Conservation (phyloP, 2,329 filamentous ascomycete genomes). For the Rhynchosporium graminicola region DNA sequence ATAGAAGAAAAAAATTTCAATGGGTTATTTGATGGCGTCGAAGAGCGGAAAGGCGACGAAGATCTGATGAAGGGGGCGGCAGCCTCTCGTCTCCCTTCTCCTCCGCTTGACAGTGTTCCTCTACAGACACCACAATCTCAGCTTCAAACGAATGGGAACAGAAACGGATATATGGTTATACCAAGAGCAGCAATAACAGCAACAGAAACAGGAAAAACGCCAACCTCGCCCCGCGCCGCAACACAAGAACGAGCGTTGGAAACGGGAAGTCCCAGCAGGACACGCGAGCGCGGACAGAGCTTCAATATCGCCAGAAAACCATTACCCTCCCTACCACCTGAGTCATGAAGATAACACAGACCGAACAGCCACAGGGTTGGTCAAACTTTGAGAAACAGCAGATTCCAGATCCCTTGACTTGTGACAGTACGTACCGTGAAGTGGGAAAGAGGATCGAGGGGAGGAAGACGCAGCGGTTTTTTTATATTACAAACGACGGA, state of each 20-base stretch:
- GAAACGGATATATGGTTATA: background rate
- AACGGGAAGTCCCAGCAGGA: background rate
- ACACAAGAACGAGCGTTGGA: background rate
- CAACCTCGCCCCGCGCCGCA: background rate
- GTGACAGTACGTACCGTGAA: too few relatives aligned
- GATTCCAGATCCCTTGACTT: too few relatives aligned
- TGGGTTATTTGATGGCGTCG: background rate
- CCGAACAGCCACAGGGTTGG: too few relatives aligned
- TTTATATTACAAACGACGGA: background rate
- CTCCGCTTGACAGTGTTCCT: background rate
- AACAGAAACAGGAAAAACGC: background rate
- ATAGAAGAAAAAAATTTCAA: background rate
- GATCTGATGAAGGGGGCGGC: background rate
- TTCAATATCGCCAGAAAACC: constrained; percentile 44
- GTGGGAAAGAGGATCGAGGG: too few relatives aligned
- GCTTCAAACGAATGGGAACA: background rate
- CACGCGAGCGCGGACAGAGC: constrained; percentile 13
- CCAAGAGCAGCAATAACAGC: background rate
- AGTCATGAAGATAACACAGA: background rate
- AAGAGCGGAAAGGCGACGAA: background rate
- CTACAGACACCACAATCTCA: background rate
- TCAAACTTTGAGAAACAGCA: too few relatives aligned
- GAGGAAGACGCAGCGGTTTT: too few relatives aligned
- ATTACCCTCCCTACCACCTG: constrained; percentile 45
- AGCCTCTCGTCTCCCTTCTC: constrained; percentile 10